Evolutionary conservation across 2,329 filamentous ascomycete genomes (phyloP), one percentile per base, ranked within the genome.

Genomic region (Exserohilum rostratum): DNA sequence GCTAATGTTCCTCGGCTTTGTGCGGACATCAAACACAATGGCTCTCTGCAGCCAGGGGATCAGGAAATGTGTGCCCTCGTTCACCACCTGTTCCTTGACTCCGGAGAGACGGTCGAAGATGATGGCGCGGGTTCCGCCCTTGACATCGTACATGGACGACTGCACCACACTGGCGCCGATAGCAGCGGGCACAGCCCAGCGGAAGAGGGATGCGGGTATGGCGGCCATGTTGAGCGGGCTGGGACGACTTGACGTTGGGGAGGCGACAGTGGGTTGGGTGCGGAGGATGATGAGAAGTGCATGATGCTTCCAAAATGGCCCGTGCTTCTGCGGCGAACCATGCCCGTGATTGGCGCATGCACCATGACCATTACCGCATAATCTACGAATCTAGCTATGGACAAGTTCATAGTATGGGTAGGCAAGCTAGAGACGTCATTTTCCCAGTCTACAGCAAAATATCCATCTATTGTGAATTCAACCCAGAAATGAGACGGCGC

Each of bases 61-160:
- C 50, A 99, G 82, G 78, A 99, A 96, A 78, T 99, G 95, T 51
- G 95, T 99, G 72, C 95, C 95, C 81, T 99, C 95, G 77, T 92
- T 96, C 70, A 95, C 82, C 53, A 99, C 95, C 45, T 85, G 80
- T 66, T 99, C 93, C 82, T 96, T 93, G 64, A 99, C 95, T 80
- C 95, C 95, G 46, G 87, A 85, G 66, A 98, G 65, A 62, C 95
- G 85, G 82, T 99, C 96, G 82, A 99, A 99, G 82, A 99, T 99
- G 79, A 99, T 93, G 58, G 95, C 95, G 72, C 95, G 87, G 61
- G 89, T 89, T 69, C 95, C 95, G 75, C 95, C 95, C 76, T 91
- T 93, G 75, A 99, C 95, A 78, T 99, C 95, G 87, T 97, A 99
- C 60, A 99, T 86, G 55, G 92, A 91, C 63, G 90, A 85, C 77